phyloP scores from a whole-genome alignment of 148 eudicot genomes.

The Polygonum aviculare region DNA sequence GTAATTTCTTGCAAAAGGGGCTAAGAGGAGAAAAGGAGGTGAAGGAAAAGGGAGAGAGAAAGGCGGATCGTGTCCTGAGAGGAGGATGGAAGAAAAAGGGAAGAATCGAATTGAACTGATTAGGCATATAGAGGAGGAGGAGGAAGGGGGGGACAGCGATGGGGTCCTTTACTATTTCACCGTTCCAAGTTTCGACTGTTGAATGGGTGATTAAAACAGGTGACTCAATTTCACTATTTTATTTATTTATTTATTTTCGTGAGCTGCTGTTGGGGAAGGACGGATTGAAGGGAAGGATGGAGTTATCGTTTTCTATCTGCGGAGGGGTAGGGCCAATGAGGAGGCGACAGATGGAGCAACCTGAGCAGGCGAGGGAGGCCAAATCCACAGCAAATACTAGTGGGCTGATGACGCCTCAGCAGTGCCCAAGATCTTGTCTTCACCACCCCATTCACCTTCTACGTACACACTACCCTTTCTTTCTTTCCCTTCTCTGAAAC shows the following conservation, averaged over 20 bases:
- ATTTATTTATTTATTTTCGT: too few relatives aligned
- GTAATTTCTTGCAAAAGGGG: background rate
- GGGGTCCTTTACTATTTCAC: background rate
- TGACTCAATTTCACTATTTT: too few relatives aligned
- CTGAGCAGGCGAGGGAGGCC: background rate
- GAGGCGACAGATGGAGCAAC: background rate
- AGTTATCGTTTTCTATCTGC: background rate
- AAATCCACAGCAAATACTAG: background rate
- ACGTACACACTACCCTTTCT: too few relatives aligned
- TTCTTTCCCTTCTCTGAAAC: background rate
- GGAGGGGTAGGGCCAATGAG: background rate
- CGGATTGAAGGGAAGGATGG: too few relatives aligned
- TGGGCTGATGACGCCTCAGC: background rate
- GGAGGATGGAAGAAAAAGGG: background rate
- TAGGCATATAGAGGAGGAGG: background rate
- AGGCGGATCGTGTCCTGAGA: slow-evolving; percentile 36
- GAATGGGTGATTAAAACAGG: too few relatives aligned
- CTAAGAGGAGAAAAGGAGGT: background rate
- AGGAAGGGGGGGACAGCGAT: background rate
- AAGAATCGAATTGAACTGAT: background rate
- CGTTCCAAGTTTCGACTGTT: background rate
- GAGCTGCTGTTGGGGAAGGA: too few relatives aligned
- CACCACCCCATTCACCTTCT: background rate
- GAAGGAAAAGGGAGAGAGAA: slow-evolving; percentile 21
- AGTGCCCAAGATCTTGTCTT: slow-evolving; percentile 6